These are phyloP conservation scores for Coprinopsis marcescibilis DNA, from an alignment of 768 basidiomycete genomes.

Conservation along the genomic window DNA sequence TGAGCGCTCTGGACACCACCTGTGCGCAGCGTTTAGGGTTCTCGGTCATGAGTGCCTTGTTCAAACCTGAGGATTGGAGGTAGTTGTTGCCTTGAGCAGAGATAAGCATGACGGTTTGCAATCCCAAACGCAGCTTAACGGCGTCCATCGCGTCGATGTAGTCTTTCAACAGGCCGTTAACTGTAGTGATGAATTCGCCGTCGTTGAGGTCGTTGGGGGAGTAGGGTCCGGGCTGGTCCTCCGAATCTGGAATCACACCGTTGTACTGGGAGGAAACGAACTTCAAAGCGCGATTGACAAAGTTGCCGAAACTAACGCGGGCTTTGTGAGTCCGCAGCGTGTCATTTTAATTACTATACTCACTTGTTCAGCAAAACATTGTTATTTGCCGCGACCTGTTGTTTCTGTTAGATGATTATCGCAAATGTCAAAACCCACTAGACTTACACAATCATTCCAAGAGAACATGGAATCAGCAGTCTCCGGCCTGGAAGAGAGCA, in stretches of 20 bases:
- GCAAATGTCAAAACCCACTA: neutral
- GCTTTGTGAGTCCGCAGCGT: slow-evolving; percentile 3
- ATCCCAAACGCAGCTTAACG: slow-evolving; percentile 82
- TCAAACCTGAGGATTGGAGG: slow-evolving; percentile 87
- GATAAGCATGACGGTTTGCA: slow-evolving; percentile 85
- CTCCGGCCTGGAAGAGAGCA: slow-evolving; percentile 89
- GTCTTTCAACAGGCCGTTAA: slow-evolving; percentile 73
- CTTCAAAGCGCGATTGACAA: slow-evolving; percentile 91
- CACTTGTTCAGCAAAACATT: slow-evolving; percentile 91
- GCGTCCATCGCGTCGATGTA: slow-evolving; percentile 87
- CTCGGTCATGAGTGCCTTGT: slow-evolving; percentile 80
- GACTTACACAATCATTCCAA: slow-evolving; percentile 85
- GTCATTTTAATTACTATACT: slow-evolving; percentile 14
- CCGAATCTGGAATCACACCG: slow-evolving; percentile 73
- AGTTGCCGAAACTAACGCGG: slow-evolving; percentile 81
- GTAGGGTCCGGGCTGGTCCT: slow-evolving; percentile 62
- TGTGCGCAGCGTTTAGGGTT: slow-evolving; percentile 84
- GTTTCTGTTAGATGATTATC: slow-evolving; percentile 7
- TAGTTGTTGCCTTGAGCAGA: slow-evolving; percentile 89
- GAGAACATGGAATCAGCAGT: slow-evolving; percentile 94
- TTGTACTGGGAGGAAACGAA: slow-evolving; percentile 86
- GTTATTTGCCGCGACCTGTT: slow-evolving; percentile 86
- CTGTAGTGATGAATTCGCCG: slow-evolving; percentile 68
- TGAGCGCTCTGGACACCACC: slow-evolving; percentile 84
- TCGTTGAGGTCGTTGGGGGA: slow-evolving; percentile 63